These are phyloP conservation scores for Teratosphaeria viscida DNA, from an alignment of 2,329 filamentous ascomycete species.

Conservation along the genomic window DNA sequence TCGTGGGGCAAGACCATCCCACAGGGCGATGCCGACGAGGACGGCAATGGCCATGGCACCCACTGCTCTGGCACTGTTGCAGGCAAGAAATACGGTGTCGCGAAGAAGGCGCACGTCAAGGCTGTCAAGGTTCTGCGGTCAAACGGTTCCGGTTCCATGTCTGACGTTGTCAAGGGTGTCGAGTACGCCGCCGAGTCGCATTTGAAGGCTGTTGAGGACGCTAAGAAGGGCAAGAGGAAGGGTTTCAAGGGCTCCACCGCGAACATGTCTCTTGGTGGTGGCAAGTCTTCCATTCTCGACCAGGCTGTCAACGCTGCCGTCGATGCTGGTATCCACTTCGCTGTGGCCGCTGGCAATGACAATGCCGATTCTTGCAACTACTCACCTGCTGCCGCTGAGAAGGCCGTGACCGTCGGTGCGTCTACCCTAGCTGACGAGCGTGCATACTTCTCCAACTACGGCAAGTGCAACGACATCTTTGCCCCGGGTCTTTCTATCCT, in stretches of 20 bases:
- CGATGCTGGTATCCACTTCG: constrained; percentile 85
- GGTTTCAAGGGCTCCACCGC: constrained; percentile 97
- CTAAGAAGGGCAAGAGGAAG: constrained; percentile 82
- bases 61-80: constrained; percentile 98
- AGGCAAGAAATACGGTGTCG: constrained; percentile 98
- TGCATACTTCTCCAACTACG: constrained; percentile 99
- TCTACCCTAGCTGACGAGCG: constrained; percentile 88
- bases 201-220: constrained; percentile 59
- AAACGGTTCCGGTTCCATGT: constrained; percentile 97
- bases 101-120: constrained; percentile 95
- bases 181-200: constrained; percentile 85
- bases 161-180: constrained; percentile 95
- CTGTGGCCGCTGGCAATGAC: constrained; percentile 96
- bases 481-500: constrained; percentile 82
- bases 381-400: constrained; percentile 84
- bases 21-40: constrained; percentile 66
- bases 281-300: constrained; percentile 88
- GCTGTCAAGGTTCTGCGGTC: constrained; percentile 97
- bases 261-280: constrained; percentile 98
- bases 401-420: constrained; percentile 91
- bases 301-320: constrained; percentile 90
- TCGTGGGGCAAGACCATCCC: constrained; percentile 97
- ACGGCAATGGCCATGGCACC: constrained; percentile 97
- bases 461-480: constrained; percentile 99
- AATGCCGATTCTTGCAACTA: constrained; percentile 99